Base-by-base conservation (phyloP, 78 protist species). In the Planoprotostelium fungivorum region DNA sequence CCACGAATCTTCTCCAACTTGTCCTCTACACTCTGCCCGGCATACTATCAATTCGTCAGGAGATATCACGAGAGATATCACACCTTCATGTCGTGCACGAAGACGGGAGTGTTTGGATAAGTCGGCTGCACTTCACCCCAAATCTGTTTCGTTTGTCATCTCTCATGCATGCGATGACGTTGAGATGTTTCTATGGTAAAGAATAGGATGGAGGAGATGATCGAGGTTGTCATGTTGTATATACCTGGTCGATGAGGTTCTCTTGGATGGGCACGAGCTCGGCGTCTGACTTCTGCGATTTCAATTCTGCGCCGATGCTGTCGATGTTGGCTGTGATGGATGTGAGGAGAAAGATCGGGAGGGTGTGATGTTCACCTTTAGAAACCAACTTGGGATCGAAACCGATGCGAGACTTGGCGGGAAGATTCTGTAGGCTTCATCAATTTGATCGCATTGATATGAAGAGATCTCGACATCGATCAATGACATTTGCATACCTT, bases 211-310 rank as follows among this genome's bases (percentile, higher is more conserved):
- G n/a, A n/a, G n/a, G n/a, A n/a, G n/a, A n/a, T n/a, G n/a, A n/a
- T n/a, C n/a, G n/a, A 34, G 36, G 35, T 84, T 29, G 37, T 10
- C 88, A 92, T 37, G 31, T 28, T 51, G 88, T 90, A 73, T 94
- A 63, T 23, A 93, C 95, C 1, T 29, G 9, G 91, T 94, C 96
- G 34, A 96, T 84, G n/a, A 93, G 88, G 85, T 96, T 93, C 10
- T 63, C 39, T 0, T 51, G 88, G 38, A 35, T 34, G 38, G 38
- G 5, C n/a, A 34, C 91, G 34, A 87, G 90, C 9, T 1, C 0
- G 23, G 37, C 87, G 34, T 35, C 34, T 0, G 85, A 31, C 34
- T 37, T 86, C 87, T 38, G 83, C 28, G 84, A 36, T 73, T 37
- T 88, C 38, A 35, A 86, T 28, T 34, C 38, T 35, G 23, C 84